Base-by-base conservation (phyloP, 306 rosid species). In the Benincasa hispida region DNA sequence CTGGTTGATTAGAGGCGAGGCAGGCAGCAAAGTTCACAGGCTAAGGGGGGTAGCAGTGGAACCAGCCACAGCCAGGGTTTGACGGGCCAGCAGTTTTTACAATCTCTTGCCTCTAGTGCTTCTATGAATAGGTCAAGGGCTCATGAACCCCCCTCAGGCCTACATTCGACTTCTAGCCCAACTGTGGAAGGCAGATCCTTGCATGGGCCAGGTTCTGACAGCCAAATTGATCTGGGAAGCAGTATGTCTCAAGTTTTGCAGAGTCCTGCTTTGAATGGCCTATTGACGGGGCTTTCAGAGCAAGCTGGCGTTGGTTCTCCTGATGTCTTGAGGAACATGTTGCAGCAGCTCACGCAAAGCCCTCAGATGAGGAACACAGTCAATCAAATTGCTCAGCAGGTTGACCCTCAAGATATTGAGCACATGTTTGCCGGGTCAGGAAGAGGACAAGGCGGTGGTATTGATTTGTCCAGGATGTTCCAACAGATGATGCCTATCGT, bases 401-500 rank as follows among this genome's bases (percentile, higher is more conserved):
- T 94, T 68, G 92, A 93, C 83, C 78, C 84, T 84, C 95, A 85
- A 81, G 96, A 90, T 80, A 45, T 90, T 61, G 92, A 84, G 24
- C 88, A 79, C 82, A 81, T 94, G 90, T 90, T 94, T 85, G 17
- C 88, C 30, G 97, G 94, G 57, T 79, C 77, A 69, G 96, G 81
- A 65, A 82, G 91, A 70, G 94, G 88, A 79, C 95, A 90, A 77
- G 89, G 91, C 72, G 91, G 97, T 39, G 92, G 97, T 35, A 39
- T 92, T 12, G 92, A 94, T 84, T 85, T 92, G 74, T 88, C 96
- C 24, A 89, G 93, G 80, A 90, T 94, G 93, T 78, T 94, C 82
- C 99, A 92, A 83, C 97, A 92, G 88, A 92, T 95, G 98, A 89
- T 95, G 97, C 98, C 99, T 34, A 82, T 95, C 74, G 99, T 92